Percentiles rank a stretch among this genome's conserved stretches.
Evolutionary conservation across 371 early-diverging fungal species (phyloP).

Genomic region (Mucor saturninus): DNA sequence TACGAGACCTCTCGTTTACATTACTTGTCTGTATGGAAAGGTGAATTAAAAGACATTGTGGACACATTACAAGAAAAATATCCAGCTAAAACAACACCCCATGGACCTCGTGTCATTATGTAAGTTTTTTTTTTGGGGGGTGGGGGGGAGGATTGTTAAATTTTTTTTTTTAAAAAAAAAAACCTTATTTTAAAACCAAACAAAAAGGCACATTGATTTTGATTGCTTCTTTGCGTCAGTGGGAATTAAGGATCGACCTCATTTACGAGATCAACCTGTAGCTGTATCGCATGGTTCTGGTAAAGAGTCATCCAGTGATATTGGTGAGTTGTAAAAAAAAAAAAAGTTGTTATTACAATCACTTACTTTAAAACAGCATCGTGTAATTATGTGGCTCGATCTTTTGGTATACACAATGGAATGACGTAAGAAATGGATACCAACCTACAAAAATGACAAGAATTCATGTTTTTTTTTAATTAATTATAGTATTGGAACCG

Average conservation of each 20-base stretch:
- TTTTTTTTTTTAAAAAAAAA: background rate
- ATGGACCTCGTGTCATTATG: conserved; percentile 35
- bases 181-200: conserved; percentile 4
- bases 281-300: conserved; percentile 45
- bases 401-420: conserved; percentile 74
- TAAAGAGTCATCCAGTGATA: conserved; percentile 46
- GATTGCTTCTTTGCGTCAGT: conserved; percentile 94
- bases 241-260: conserved; percentile 70
- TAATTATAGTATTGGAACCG: conserved; percentile 44
- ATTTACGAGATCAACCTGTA: conserved; percentile 67
- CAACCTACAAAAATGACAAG: background rate
- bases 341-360: conserved; percentile 15
- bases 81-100: conserved; percentile 13
- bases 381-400: conserved; percentile 82
- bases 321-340: conserved; percentile 19
- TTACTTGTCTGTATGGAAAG: conserved; percentile 83
- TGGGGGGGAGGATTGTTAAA: too few relatives aligned
- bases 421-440: conserved; percentile 54
- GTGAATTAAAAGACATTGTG: conserved; percentile 69
- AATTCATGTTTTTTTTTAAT: background rate
- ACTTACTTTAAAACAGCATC: conserved; percentile 59
- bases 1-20: conserved; percentile 85
- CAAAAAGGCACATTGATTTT: conserved; percentile 85
- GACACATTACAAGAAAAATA: conserved; percentile 38
- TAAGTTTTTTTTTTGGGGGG: conserved; percentile 5